Percentiles rank a stretch among this genome's conserved stretches.
These are phyloP conservation scores for Gymnopilus dilepis DNA, from an alignment of 768 basidiomycete genomes.

Conservation along the genomic window DNA sequence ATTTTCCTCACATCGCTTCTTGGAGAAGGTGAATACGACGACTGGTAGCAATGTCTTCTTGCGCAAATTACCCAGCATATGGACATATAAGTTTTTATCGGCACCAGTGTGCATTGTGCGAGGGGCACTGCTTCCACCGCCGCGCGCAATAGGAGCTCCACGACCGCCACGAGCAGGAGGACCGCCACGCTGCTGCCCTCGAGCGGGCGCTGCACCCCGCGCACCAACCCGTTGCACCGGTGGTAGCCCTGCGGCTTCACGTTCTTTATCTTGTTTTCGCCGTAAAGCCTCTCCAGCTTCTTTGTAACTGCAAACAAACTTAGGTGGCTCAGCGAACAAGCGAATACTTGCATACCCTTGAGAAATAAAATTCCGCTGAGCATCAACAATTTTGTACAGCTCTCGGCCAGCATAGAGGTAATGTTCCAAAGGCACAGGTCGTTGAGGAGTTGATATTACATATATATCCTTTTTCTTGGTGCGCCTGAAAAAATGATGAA, in stretches of 20 bases:
- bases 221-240: conserved; percentile 87
- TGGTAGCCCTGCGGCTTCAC: conserved; percentile 91
- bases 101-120: conserved; percentile 68
- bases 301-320: conserved; percentile 66
- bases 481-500: conserved; percentile 57
- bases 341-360: conserved; percentile 64
- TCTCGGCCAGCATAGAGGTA: conserved; percentile 95
- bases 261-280: conserved; percentile 97
- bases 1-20: conserved; percentile 97
- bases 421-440: conserved; percentile 97
- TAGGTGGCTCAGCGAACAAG: background rate
- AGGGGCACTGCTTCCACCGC: conserved; percentile 51
- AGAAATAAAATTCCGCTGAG: conserved; percentile 71
- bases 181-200: conserved; percentile 62
- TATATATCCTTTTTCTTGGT: conserved; percentile 99
- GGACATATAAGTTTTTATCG: conserved; percentile 94
- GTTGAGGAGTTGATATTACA: conserved; percentile 94
- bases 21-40: conserved; percentile 96
- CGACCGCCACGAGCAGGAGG: conserved; percentile 47
- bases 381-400: conserved; percentile 90
- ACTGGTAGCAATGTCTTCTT: conserved; percentile 90
- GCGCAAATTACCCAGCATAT: conserved; percentile 83
- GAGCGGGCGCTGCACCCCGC: conserved; percentile 63
- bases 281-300: conserved; percentile 87
- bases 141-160: conserved; percentile 41